These are phyloP conservation scores for Trametes gibbosa DNA, from an alignment of 768 basidiomycete species.

Conservation along the genomic window DNA sequence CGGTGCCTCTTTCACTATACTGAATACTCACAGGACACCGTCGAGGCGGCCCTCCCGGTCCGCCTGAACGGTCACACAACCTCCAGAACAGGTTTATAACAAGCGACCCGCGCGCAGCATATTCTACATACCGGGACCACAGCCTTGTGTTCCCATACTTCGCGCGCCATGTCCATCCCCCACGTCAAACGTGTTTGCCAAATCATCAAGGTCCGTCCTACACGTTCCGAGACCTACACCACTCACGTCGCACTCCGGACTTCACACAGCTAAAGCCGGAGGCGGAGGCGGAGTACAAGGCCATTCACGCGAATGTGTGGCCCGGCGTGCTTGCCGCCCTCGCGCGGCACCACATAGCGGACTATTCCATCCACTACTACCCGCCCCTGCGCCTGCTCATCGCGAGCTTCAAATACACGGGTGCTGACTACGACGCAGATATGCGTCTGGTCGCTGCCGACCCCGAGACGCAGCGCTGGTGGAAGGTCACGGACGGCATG, in stretches of 20 bases:
- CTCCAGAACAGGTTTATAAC: background rate
- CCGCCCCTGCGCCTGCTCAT: slow-evolving; percentile 63
- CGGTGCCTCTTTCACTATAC: too few species aligned
- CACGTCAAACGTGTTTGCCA: slow-evolving; percentile 62
- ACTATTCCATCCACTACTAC: slow-evolving; percentile 77
- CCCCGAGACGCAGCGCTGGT: slow-evolving; percentile 72
- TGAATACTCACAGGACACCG: background rate
- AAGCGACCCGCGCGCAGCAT: background rate
- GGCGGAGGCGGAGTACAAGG: slow-evolving; percentile 49
- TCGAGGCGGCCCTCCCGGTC: slow-evolving; percentile 2
- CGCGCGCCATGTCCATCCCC: slow-evolving; percentile 28
- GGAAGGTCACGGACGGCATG: slow-evolving; percentile 74
- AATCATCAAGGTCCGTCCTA: slow-evolving; percentile 55
- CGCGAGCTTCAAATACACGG: slow-evolving; percentile 76
- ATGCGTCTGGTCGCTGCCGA: slow-evolving; percentile 65
- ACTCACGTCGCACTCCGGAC: background rate
- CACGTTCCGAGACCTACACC: background rate
- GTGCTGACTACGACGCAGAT: slow-evolving; percentile 59
- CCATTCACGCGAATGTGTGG: slow-evolving; percentile 65
- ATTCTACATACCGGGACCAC: background rate
- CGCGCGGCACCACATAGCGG: slow-evolving; percentile 58
- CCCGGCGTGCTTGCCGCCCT: slow-evolving; percentile 65
- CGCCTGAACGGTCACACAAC: slow-evolving; percentile 11
- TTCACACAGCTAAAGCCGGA: slow-evolving; percentile 50
- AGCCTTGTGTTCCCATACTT: too few species aligned